Evolutionary conservation across 2,329 filamentous ascomycete genomes (phyloP).

Genomic region (Fusarium poae): DNA sequence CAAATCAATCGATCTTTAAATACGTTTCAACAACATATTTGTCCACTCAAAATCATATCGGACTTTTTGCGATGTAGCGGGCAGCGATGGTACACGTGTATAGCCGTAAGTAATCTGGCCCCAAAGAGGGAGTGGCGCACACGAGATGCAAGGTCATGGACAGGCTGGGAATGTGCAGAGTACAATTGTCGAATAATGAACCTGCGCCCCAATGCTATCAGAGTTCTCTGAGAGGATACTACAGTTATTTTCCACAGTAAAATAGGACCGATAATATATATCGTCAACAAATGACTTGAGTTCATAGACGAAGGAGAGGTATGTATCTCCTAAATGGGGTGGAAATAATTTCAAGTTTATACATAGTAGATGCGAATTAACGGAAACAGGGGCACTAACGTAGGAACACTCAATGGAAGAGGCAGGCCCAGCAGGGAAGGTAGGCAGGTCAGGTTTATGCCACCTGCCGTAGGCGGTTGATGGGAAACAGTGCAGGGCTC

Average conservation of each 20-base stretch:
- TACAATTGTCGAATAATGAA: neutral
- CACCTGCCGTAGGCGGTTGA: conserved; percentile 37
- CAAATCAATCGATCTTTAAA: neutral
- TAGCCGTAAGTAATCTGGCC: neutral
- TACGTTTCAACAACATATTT: neutral
- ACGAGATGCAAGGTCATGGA: conserved; percentile 20
- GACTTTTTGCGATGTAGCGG: neutral
- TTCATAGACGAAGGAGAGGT: neutral
- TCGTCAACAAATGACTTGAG: conserved; percentile 16
- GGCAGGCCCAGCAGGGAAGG: conserved; percentile 27
- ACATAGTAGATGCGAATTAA: neutral
- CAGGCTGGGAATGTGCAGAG: conserved; percentile 3
- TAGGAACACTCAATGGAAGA: conserved; percentile 21
- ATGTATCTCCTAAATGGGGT: conserved; percentile 5
- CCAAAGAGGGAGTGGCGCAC: conserved; percentile 26
- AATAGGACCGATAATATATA: neutral
- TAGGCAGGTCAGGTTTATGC: conserved; percentile 31
- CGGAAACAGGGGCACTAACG: conserved; percentile 18
- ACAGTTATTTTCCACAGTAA: neutral
- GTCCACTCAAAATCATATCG: neutral
- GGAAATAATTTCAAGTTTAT: conserved; percentile 17
- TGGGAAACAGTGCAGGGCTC: conserved; percentile 47
- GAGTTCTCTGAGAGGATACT: no score
- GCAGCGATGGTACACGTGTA: conserved; percentile 15
- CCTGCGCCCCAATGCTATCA: neutral